Evolutionary conservation across 768 basidiomycete species (phyloP), one percentile per base, ranked within the genome.

Genomic region (Hebeloma cylindrosporum): DNA sequence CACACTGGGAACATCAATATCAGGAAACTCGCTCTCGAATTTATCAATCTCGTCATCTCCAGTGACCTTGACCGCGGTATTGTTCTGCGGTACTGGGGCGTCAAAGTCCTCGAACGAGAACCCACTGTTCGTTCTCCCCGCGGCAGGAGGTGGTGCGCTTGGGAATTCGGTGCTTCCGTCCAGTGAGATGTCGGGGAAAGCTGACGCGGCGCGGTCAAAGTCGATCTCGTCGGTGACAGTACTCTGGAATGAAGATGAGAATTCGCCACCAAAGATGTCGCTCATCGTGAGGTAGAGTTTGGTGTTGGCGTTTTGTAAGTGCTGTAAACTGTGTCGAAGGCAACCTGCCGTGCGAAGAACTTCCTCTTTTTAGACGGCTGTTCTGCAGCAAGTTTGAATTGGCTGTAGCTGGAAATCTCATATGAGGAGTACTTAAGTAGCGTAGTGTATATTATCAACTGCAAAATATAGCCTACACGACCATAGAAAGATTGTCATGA

Each of bases 1-100:
- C 52, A 73, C 71, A 51, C 66, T 63, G 18, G 61, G 56, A 45
- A 77, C 66, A 41, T 83, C 82, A 49, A 94, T 76, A 40, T 87
- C 91, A 0, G 91, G 91, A 62, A 93, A 94, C 46, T 89, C 80
- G 61, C 69, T 84, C 66, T 92, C 83, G 52, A 94, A 94, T 63
- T 85, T 81, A 46, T 89, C 85, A 47, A 94, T 77, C 52, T 89
- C 87, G 51, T 91, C 88, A 58, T 89, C 82, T 0, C 88, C 89
- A 0, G 90, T 93, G 29, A 91, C 83, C 58, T 79, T 89, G 42
- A 93, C 84, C 7, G 75, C 71, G n/a, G 74, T 70, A 29, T 67
- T 63, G 32, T 56, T 59, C 40, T 66, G 58, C 9, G 61, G 56
- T 0, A 73, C 72, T 7, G 72, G 69, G 34, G 63, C 69, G 11